A percentile compares a stretch with the other conserved stretches of the same genome.
These are phyloP conservation scores for Aotearoamyces nothofagi DNA, from an alignment of 2,329 filamentous ascomycete genomes.

Conservation along the genomic window DNA sequence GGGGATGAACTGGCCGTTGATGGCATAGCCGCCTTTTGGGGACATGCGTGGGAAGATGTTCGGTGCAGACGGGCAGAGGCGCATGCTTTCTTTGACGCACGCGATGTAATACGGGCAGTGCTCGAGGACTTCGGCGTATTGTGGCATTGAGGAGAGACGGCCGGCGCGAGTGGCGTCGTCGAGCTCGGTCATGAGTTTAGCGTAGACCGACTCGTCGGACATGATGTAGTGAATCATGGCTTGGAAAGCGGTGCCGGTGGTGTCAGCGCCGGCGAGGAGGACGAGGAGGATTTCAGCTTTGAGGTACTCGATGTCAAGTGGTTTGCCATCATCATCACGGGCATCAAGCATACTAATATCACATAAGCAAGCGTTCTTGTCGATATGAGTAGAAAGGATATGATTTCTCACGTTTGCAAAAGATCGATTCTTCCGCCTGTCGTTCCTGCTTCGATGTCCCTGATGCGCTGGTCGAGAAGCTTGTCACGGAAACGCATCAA, in stretches of 20 bases:
- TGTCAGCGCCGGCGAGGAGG: slow-evolving; percentile 34
- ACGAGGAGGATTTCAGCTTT: slow-evolving; percentile 13
- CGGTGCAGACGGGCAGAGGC: slow-evolving; percentile 32
- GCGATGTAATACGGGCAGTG: slow-evolving; percentile 31
- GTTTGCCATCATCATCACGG: slow-evolving; percentile 16
- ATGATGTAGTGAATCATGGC: slow-evolving; percentile 29
- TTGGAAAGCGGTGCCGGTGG: slow-evolving; percentile 33
- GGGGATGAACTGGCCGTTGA: slow-evolving; percentile 7
- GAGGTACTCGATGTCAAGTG: slow-evolving; percentile 8
- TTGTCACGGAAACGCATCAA: slow-evolving; percentile 42
- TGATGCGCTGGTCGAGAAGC: slow-evolving; percentile 30
- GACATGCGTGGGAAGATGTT: slow-evolving; percentile 33
- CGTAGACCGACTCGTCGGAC: slow-evolving; percentile 23
- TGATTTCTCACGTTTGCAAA: slow-evolving; percentile 31
- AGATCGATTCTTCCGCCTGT: slow-evolving; percentile 30
- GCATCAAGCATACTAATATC: slow-evolving; percentile 23
- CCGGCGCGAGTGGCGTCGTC: slow-evolving; percentile 21
- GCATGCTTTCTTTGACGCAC: slow-evolving; percentile 33
- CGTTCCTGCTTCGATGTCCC: slow-evolving; percentile 30
- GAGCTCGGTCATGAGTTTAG: slow-evolving; percentile 30
- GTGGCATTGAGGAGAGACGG: slow-evolving; percentile 20
- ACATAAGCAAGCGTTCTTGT: no score
- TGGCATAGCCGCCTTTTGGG: slow-evolving; percentile 15
- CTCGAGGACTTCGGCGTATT: slow-evolving; percentile 26
- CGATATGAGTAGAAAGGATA: no score